Evolutionary conservation across 2,329 filamentous ascomycete species (phyloP), one percentile per base, ranked within the genome.

Genomic region (Ophiostoma triangulosporum): DNA sequence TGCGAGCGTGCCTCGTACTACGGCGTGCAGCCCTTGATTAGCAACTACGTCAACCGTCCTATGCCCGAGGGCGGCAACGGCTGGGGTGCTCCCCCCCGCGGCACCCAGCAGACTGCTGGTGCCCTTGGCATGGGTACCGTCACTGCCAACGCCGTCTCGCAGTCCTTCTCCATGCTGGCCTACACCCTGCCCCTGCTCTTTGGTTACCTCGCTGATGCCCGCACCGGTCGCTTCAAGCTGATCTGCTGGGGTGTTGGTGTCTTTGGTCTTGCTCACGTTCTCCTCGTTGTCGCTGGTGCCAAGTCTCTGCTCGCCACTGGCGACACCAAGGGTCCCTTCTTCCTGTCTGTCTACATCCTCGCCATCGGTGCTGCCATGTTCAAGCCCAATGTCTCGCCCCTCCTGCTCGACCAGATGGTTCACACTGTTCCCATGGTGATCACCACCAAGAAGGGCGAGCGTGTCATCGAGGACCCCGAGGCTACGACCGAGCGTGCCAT

Each of bases 1-100:
- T 86, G 81, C 69, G 85, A 89, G 69, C 81, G 84, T 49, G 87
- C 86, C 68, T 84, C 81, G 14, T 89, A 87, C 76, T 88, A 88
- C 62, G 85, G 84, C 53, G 82, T 81, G 4, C 76, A 78, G 43
- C 74, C 82, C 31, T 72, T 86, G 29, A 86, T 83, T 77, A 79
- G 78, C 64, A 83, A 83, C 67, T 84, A 80, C 62, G 75, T 83
- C 61, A 75, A 78, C 59, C 70, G 75, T 51, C 68, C 70, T 31
- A 67, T 83, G 27, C 80, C 80, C 1, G 51, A 57, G 0, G 73
- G 72, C 77, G 5, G 72, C 61, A 22, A 79, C 77, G 0, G 81
- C 45, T 70, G 63, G 32, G 73, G 73, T 46, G 70, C 73, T 0
- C 68, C 69, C 8, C 66, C 71, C 2, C 36, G 36, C 22, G 68